Evolutionary conservation across 2,329 filamentous ascomycete species (phyloP).

Genomic region (Blastomyces silverae): DNA sequence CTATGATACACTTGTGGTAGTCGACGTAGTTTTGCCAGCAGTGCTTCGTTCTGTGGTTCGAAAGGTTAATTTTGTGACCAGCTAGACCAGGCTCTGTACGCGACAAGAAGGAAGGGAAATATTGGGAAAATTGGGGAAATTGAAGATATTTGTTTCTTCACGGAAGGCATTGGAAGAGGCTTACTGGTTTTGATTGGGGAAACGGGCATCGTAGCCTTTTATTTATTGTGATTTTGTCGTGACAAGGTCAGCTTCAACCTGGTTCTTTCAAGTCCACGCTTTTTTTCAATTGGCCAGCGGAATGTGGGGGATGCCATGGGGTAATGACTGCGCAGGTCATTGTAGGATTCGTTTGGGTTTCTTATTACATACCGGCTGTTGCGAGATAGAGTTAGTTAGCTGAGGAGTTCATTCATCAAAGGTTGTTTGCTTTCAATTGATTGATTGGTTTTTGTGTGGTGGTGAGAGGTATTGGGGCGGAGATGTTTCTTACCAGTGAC

Average conservation of each 20-base stretch:
- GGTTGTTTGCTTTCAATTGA: conserved; percentile 15
- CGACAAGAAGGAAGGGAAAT: conserved; percentile 10
- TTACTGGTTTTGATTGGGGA: conserved; percentile 82
- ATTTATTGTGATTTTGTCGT: conserved; percentile 22
- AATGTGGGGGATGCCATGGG: neutral
- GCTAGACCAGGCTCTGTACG: neutral
- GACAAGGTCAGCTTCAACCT: neutral
- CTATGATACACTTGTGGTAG: conserved; percentile 98
- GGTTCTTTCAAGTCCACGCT: neutral
- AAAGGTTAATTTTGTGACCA: conserved; percentile 13
- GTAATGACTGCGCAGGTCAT: neutral
- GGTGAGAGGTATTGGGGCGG: conserved; percentile 16
- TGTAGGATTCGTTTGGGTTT: neutral
- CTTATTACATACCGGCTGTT: conserved; percentile 44
- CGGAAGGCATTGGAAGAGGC: conserved; percentile 20
- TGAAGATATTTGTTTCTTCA: neutral
- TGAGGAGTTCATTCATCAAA: conserved; percentile 23
- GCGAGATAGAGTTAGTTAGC: conserved; percentile 15
- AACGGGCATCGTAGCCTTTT: conserved; percentile 94
- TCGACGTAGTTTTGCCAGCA: conserved; percentile 99
- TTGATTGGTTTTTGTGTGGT: conserved; percentile 15
- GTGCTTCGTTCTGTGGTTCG: conserved; percentile 68
- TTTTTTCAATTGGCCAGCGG: neutral
- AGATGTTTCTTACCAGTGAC: conserved; percentile 72
- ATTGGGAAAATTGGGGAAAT: neutral